Base-by-base conservation (phyloP, 345 rosid genomes). In the Gossypium arboreum region DNA sequence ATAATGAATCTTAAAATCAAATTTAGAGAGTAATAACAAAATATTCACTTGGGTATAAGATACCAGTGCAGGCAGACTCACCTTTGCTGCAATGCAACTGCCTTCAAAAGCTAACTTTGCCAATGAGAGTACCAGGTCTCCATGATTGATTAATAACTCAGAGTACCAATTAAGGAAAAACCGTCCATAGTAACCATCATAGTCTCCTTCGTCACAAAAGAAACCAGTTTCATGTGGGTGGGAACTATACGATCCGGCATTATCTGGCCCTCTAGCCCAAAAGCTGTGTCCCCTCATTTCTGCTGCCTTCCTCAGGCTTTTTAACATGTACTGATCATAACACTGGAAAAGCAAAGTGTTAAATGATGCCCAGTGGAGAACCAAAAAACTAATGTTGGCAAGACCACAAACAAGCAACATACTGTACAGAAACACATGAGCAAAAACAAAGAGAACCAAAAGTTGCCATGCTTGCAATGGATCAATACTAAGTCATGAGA, bases 91-190 rank as follows among this genome's bases (percentile, higher is more conserved):
- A 81, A 91, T 84, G 81, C 83, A 81, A 58, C 85, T 85, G 77
- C 88, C 87, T 71, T 90, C 92, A 70, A 96, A 96, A 84, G 89
- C 93, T 76, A 96, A 87, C 81, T 88, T 93, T 50, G 97, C 94
- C 75, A 96, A 78, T 63, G 90, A 87, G 77, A 96, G 98, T 70
- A 90, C 86, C 59, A 77, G 80, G 72, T 93, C 93, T 47, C 93
- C 93, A 78, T 93, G 99, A 82, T 90, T 88, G 70, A 95, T 76
- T 83, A 95, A 79, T 80, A 88, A 78, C 78, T 81, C 88, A 71
- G 98, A 87, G 83, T 93, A 95, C 98, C 99, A 95, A 79, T 84
- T 85, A 76, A 95, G 98, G 81, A 95, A 95, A 86, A 95, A 95
- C 78, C 97, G 91, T 29, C 99, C 98, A 68, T 93, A 91, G 79